Evolutionary conservation across 495 filamentous ascomycete species (phyloP).

Genomic region (Neurospora africana): DNA sequence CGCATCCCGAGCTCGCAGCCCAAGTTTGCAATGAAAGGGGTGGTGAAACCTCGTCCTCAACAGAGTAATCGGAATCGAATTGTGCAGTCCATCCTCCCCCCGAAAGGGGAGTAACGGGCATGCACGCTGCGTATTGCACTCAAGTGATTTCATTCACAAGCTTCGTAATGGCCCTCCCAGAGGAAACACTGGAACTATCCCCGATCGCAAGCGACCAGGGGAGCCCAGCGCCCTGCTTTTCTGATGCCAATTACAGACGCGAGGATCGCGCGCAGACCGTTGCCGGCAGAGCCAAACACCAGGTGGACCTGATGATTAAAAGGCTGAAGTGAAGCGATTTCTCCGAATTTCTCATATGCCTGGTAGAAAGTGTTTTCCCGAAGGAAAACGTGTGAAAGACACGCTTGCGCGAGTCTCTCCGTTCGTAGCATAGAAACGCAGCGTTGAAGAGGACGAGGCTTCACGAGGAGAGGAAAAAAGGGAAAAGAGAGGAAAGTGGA

Average conservation of each 20-base stretch:
- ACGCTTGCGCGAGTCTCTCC: conserved; percentile 40
- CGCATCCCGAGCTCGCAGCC: background rate
- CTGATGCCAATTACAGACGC: conserved; percentile 98
- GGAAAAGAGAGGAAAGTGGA: conserved; percentile 13
- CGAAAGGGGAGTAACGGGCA: conserved; percentile 13
- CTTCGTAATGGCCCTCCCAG: conserved; percentile 90
- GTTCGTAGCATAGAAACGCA: conserved; percentile 99
- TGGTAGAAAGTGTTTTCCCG: conserved; percentile 4
- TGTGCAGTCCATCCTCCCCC: conserved; percentile 45
- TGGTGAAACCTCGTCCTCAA: conserved; percentile 67
- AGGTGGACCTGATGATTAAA: conserved; percentile 34
- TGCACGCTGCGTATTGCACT: conserved; percentile 99
- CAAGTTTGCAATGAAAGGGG: background rate
- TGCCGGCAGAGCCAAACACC: conserved; percentile 55
- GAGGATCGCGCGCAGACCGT: conserved; percentile 80
- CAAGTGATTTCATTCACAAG: conserved; percentile 78
- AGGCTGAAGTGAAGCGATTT: conserved; percentile 56
- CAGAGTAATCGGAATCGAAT: conserved; percentile 99
- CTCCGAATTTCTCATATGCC: conserved; percentile 99
- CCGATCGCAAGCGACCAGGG: conserved; percentile 29
- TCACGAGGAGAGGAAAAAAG: conserved; percentile 41
- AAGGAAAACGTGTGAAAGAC: conserved; percentile 16
- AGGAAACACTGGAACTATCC: conserved; percentile 38
- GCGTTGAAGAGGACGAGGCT: conserved; percentile 92
- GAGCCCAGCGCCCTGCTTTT: conserved; percentile 65